Evolutionary conservation across 1,139 yeast species (phyloP), one percentile per base, ranked within the genome.

Genomic region (Yamadazyma triangularis): DNA sequence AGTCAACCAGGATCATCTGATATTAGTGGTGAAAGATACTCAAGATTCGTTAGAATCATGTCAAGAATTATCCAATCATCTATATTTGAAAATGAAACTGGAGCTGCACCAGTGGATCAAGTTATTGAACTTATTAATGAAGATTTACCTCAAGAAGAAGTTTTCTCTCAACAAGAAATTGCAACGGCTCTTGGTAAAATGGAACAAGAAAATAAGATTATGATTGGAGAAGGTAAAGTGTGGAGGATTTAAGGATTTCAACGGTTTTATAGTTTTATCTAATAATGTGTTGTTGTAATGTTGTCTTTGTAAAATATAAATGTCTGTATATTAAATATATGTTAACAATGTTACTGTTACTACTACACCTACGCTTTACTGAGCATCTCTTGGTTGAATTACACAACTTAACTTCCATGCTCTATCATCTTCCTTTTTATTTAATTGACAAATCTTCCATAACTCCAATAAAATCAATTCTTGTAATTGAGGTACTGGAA

Each of bases 371-470:
- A n/a, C n/a, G n/a, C n/a, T n/a, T n/a, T n/a, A 18, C 9, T 18
- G 20, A 18, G 28, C 31, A 19, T 62, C 68, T 39, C 72, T 48
- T 6, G 73, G 70, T 34, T 67, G 73, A 28, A 76, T 68, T 36
- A 61, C 51, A 45, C 82, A 71, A 59, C 89, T 81, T 50, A 81
- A 61, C 37, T 77, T 72, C 83, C 89, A 82, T 2, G 81, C 77
- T 42, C 91, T 64, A 43, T 82, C 89, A 27, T 70, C 75, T 39
- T 79, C 83, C 23, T 67, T 60, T 39, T 70, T 57, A 48, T 78
- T 77, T 36, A 78, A 59, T 44, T 76, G 82, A 39, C 73, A 64
- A 11, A 81, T 77, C 41, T 80, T 76, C 86, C 87, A 79, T 26
- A 82, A 64, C 47, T 82, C 89, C 31, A 78, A 58, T 28, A 83